phyloP scores from a whole-genome alignment of 192 early-diverging fungal species.

The Glomus cerebriforme region DNA sequence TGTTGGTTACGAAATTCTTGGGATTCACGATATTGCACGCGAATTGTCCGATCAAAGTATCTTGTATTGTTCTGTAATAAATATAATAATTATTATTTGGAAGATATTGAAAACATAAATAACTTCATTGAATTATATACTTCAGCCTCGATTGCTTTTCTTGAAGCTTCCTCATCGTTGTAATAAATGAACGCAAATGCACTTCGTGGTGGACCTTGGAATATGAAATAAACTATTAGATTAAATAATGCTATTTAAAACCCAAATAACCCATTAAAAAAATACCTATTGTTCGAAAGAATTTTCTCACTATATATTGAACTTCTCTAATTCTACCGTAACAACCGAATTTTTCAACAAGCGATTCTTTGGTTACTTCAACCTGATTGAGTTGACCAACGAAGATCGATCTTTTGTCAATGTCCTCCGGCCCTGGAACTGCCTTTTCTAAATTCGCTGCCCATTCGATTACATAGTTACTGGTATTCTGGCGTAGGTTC shows the following conservation, averaged over 20 bases:
- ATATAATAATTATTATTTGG: neutral
- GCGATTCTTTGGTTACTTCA: constrained; percentile 43
- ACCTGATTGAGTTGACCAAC: constrained; percentile 65
- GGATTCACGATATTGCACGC: constrained; percentile 38
- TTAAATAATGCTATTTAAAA: neutral
- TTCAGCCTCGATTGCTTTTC: constrained; percentile 55
- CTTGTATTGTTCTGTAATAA: constrained; percentile 35
- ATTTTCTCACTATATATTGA: constrained; percentile 24
- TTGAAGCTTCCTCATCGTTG: constrained; percentile 47
- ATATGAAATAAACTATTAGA: neutral
- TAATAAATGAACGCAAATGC: constrained; percentile 72
- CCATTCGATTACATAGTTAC: constrained; percentile 66
- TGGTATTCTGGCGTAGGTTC: constrained; percentile 42
- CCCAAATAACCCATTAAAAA: constrained; percentile 1
- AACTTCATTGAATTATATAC: constrained; percentile 33
- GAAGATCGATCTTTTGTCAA: constrained; percentile 62
- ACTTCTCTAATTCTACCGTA: constrained; percentile 59
- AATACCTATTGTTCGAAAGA: neutral
- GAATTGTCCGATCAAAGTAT: constrained; percentile 37
- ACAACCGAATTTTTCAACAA: constrained; percentile 52
- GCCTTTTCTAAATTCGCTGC: constrained; percentile 48
- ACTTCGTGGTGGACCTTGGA: constrained; percentile 27
- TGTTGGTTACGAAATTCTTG: constrained; percentile 35
- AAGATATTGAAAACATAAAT: neutral
- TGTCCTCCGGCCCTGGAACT: constrained; percentile 45